phyloP scores from a whole-genome alignment of 208 protist genomes.

The Spongospora subterranea region DNA sequence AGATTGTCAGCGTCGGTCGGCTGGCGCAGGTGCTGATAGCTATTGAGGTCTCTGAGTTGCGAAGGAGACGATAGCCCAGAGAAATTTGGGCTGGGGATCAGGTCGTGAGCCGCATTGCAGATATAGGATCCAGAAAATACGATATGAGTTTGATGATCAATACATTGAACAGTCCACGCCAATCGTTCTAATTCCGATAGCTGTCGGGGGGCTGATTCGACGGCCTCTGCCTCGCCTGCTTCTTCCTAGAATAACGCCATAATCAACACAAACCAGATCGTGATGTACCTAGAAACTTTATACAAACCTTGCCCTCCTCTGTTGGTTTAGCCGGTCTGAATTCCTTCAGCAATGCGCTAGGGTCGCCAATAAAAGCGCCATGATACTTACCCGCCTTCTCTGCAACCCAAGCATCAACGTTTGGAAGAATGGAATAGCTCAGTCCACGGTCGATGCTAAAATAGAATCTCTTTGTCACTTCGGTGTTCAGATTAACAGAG shows the following conservation, averaged over 20 bases:
- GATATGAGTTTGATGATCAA: background rate
- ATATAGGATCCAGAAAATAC: background rate
- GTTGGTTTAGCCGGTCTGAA: background rate
- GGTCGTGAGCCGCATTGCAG: background rate
- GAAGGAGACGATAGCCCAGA: background rate
- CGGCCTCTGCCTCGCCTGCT: background rate
- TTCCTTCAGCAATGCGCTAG: background rate
- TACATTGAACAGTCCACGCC: background rate
- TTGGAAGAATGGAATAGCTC: conserved; percentile 3
- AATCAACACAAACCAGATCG: background rate
- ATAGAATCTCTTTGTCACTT: conserved; percentile 43
- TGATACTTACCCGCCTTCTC: conserved; percentile 27
- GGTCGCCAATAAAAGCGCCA: conserved; percentile 2
- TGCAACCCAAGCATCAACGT: conserved; percentile 3
- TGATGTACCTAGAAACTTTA: background rate
- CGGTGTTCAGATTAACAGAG: background rate
- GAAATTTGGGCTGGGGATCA: conserved; percentile 7
- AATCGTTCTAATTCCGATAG: conserved; percentile 10
- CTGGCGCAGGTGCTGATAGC: conserved; percentile 46
- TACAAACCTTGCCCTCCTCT: conserved; percentile 18
- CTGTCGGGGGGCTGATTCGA: background rate
- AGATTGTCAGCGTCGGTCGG: conserved; percentile 1
- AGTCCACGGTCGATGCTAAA: background rate
- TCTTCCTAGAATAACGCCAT: background rate
- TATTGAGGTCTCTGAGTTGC: background rate